Conservation (phyloP, 2,329 filamentous ascomycete species). For the Phaeosphaeria sp. region DNA sequence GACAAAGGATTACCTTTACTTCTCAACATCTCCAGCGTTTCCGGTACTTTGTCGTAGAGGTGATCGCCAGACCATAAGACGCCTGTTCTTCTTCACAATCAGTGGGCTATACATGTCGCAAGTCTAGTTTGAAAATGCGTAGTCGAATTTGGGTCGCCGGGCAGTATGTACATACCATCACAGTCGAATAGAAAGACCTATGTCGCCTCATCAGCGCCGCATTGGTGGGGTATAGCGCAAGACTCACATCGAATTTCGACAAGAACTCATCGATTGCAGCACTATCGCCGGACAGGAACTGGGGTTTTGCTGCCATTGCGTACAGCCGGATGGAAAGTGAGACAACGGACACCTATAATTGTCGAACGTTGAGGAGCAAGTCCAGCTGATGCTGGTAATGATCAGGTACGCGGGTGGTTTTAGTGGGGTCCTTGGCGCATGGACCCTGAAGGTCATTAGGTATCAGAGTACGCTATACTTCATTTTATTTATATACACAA, state of each 20-base stretch:
- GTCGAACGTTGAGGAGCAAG: neutral
- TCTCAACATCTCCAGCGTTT: conserved; percentile 83
- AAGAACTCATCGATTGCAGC: conserved; percentile 82
- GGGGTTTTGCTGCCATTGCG: conserved; percentile 35
- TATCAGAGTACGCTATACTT: neutral
- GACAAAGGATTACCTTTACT: conserved; percentile 67
- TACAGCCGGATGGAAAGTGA: neutral
- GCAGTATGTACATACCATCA: conserved; percentile 71
- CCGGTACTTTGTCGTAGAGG: conserved; percentile 81
- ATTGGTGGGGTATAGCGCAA: neutral
- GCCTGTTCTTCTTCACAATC: conserved; percentile 65
- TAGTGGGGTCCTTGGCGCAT: conserved; percentile 42
- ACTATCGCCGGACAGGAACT: conserved; percentile 79
- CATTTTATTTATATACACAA: neutral
- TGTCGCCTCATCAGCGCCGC: conserved; percentile 24
- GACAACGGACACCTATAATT: neutral
- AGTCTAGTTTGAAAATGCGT: neutral
- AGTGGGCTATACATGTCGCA: conserved; percentile 19
- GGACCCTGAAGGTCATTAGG: conserved; percentile 15
- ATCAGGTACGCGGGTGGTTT: conserved; percentile 1
- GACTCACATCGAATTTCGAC: conserved; percentile 86
- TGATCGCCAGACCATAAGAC: conserved; percentile 97
- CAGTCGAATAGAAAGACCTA: conserved; percentile 95
- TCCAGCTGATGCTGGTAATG: neutral
- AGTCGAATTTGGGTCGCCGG: neutral